Evolutionary conservation across 139 green algal genomes (phyloP), one percentile per base, ranked within the genome.

Genomic region (Tetraselmis striata): DNA sequence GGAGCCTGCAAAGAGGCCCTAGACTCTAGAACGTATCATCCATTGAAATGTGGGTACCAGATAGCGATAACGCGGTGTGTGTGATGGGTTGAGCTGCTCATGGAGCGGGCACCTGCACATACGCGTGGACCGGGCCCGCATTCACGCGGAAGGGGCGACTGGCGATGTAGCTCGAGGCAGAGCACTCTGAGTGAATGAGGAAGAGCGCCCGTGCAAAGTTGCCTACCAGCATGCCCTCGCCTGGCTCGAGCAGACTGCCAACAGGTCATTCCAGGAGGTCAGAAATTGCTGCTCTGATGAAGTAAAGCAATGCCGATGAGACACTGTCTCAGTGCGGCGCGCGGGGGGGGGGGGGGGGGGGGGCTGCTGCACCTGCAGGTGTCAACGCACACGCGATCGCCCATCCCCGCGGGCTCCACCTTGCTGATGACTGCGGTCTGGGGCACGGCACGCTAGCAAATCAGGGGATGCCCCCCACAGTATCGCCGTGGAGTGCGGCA

Each of bases 121-220:
- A 98, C 0, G 93, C 84, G 81, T 98, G 93, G 80, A 98, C 90
- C 77, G 92, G 87, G 24, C 95, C 95, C 0, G 95, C 95, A 81
- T 98, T 98, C n/a, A 98, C 93, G 1, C 95, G 83, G 85, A 98
- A 98, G 1, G 95, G 95, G 0, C 95, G 84, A 28, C 75, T 87
- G 78, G 90, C 90, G 78, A 98, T 97, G 89, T 98, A 98, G 18
- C 82, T 30, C 1, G 81, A 86, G 59, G 94, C 93, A 24, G 83
- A 84, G 76, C 92, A 93, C 86, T 94, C 94, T 11, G 86, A 92
- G 83, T 98, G 95, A 58, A 99, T 94, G 32, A 99, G 88, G 80
- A 97, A 95, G 25, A 98, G 88, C 2, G 82, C 89, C 1, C 94
- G 84, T 0, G 93, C 90, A 85, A 98, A 99, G 77, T 59, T 91